These are phyloP conservation scores for Aspergillus hancockii DNA, from an alignment of 495 filamentous ascomycete genomes.

Conservation along the genomic window DNA sequence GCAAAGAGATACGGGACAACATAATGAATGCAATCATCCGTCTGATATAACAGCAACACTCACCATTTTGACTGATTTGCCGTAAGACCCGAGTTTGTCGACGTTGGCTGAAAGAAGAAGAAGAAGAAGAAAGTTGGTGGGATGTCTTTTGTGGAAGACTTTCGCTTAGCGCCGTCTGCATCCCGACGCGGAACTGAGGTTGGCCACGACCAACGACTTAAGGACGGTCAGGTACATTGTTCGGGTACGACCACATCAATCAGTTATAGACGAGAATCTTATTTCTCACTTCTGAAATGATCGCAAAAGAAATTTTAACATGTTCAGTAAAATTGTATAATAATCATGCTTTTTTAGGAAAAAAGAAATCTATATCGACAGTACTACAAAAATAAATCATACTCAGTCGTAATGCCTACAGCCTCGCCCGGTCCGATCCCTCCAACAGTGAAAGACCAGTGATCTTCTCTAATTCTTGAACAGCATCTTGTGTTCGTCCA, in stretches of 20 bases:
- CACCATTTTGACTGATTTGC: constrained; percentile 53
- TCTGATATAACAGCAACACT: constrained; percentile 32
- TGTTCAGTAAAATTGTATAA: no score
- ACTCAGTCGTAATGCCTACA: no score
- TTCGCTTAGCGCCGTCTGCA: constrained; percentile 50
- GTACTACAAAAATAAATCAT: no score
- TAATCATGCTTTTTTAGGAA: no score
- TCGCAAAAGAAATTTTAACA: neutral
- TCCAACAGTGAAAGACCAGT: constrained; percentile 58
- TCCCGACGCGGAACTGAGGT: constrained; percentile 41
- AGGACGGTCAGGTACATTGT: no score
- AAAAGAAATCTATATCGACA: no score
- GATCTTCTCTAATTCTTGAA: constrained; percentile 63
- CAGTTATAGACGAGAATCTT: no score
- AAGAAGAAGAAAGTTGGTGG: constrained; percentile 35
- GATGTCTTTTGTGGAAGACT: constrained; percentile 45
- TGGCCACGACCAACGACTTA: constrained; percentile 35
- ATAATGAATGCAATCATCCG: constrained; percentile 26
- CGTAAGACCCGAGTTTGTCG: constrained; percentile 37
- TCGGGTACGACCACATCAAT: no score
- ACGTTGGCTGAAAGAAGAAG: constrained; percentile 32
- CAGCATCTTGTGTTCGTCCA: constrained; percentile 75
- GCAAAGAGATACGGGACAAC: neutral
- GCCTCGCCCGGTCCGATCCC: constrained; percentile 36
- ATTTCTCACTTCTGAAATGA: neutral